Base-by-base conservation (phyloP, 2,329 filamentous ascomycete species). In the Knufia fluminis region DNA sequence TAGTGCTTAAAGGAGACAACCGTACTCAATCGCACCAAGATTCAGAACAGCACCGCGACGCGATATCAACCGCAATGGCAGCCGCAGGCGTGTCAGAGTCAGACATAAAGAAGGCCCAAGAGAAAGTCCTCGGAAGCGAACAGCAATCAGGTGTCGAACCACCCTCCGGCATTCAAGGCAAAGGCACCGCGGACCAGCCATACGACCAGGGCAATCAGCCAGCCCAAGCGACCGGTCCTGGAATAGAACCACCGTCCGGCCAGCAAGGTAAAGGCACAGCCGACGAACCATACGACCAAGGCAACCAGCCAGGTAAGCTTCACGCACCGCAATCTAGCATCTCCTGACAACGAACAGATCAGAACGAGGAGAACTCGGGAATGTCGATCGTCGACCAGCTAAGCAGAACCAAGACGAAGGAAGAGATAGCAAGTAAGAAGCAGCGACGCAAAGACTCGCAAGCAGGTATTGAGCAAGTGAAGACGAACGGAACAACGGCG, bases 131-230 rank as follows among this genome's bases (percentile, higher is more conserved):
- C 38, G 24, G 20, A 9, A 23, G 9, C 3, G 26, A 10, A 16
- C 22, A 8, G 19, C 36, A 50, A 20, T 56, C 57, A 33, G 52
- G 53, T 35, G 40, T 48, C 32, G 56, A 59, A 42, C 56, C 56
- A 26, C 50, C 51, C 12, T 49, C 55, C 19, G 57, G 53, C 14
- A 36, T 55, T 12, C 53, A 56, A 48, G 57, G 57, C 24, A 51
- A 52, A 47, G 57, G 57, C 26, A 59, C 57, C 19, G 32, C 36
- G n/a, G 48, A 52, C 17, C 48, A 54, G 12, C 56, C 56, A 14
- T 59, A 57, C 42, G 56, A 59, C 33, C 53, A 49, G 35, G 57
- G 55, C 19, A 59, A 57, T 33, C 54, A 54, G 22, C 50, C 53
- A 46, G 56, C 53, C 48, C 44, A 48, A 45, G 22, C 24, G 12